phyloP scores from a whole-genome alignment of 768 basidiomycete species.

The Agaricus subrufescens region DNA sequence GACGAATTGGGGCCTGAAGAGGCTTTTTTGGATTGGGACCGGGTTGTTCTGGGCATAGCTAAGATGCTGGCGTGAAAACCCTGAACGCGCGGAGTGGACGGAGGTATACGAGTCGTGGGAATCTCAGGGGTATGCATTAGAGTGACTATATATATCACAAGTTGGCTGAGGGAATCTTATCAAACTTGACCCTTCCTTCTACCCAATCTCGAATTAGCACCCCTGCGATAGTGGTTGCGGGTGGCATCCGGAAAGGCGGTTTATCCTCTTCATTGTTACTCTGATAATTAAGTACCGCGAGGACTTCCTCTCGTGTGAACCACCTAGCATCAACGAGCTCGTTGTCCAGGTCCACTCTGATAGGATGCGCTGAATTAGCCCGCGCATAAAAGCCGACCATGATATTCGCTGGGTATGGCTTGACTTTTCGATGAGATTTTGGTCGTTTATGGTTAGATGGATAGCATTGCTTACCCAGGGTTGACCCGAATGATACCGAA shows the following conservation, averaged over 20 bases:
- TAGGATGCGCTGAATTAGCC: slow-evolving; percentile 66
- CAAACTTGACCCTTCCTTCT: slow-evolving; percentile 46
- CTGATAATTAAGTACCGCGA: slow-evolving; percentile 51
- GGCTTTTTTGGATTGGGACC: no score
- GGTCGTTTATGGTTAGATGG: neutral
- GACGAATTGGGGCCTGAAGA: no score
- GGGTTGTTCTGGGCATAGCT: no score
- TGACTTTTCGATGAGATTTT: neutral
- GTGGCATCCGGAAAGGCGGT: slow-evolving; percentile 70
- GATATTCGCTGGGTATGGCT: slow-evolving; percentile 89
- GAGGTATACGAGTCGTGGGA: no score
- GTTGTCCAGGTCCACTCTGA: slow-evolving; percentile 87
- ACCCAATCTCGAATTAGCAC: slow-evolving; percentile 82
- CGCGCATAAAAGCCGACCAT: slow-evolving; percentile 90
- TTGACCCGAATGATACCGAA: slow-evolving; percentile 81
- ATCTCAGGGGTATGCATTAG: no score
- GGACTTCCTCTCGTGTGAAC: slow-evolving; percentile 76
- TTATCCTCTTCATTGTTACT: slow-evolving; percentile 48
- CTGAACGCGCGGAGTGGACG: no score
- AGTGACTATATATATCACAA: neutral
- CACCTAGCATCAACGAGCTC: slow-evolving; percentile 93
- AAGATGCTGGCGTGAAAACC: no score
- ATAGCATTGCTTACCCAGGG: slow-evolving; percentile 61
- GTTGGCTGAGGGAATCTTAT: neutral
- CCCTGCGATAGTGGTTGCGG: slow-evolving; percentile 74